Base-by-base conservation (phyloP, 225 moss, liverwort and hornwort species). In the Neckera pumila region DNA sequence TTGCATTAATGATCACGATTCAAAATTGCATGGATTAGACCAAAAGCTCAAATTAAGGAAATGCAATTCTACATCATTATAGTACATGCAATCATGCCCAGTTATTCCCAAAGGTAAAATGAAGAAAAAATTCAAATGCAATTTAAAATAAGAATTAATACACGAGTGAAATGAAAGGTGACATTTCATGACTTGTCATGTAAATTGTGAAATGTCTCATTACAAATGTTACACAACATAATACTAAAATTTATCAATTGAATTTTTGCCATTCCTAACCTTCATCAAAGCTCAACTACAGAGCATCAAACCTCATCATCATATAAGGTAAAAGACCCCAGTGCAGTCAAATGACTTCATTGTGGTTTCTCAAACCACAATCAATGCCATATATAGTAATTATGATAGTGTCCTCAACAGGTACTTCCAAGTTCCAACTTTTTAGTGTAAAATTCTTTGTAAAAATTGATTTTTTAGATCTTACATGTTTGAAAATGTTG, bases 11-110 rank as follows among this genome's bases (percentile, higher is more conserved):
- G 27, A 42, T 16, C 0, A 1, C 2, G 0, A 12, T 42, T 72
- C 42, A 72, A 43, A 43, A 43, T 66, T 66, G 6, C 11, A 36
- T 11, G 3, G 3, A 53, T 34, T 5, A 0, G 3, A 53, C 5
- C 10, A 20, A 72, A 51, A 21, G 1, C 2, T 34, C 5, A n/a
- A n/a, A 22, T 51, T 0, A 51, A 5, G 1, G 3, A 33, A 51
- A 34, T 51, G 33, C 0, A 1, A 51, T 8, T 53, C 13, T 21
- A 76, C 8, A 34, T 34, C 20, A 20, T 12, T 33, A 57, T 5
- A 49, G 0, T 51, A 1, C 33, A 76, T 49, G 20, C 2, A 30
- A 45, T 73, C 17, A 74, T 51, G 0, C 20, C 21, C 12, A 33
- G 3, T 20, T 12, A 13, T 13, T 51, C 1, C 8, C 1, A 4